A percentile compares a stretch with the other conserved stretches of the same genome.
These are phyloP conservation scores for Cladochytrium replicatum DNA, from an alignment of 192 early-diverging fungal genomes.

Conservation along the genomic window DNA sequence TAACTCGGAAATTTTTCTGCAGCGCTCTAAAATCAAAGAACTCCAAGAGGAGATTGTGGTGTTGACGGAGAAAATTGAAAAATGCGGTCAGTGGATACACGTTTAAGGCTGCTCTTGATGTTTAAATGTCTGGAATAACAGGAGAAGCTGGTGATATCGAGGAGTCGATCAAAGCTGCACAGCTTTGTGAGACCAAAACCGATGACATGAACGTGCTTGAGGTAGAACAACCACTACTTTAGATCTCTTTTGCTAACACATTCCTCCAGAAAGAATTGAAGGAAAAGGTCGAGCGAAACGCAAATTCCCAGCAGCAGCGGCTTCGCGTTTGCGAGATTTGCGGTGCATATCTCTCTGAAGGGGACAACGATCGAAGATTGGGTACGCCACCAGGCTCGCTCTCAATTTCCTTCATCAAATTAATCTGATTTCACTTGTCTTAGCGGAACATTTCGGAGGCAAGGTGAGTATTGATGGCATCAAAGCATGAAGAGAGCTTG, in stretches of 20 bases:
- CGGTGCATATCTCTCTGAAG: conserved; percentile 40
- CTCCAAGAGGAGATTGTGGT: conserved; percentile 24
- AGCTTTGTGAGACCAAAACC: conserved; percentile 23
- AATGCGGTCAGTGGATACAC: conserved; percentile 20
- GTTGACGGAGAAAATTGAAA: conserved; percentile 31
- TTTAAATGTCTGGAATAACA: conserved; percentile 2
- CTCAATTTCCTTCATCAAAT: neutral
- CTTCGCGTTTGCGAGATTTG: conserved; percentile 48
- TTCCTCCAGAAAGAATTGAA: conserved; percentile 31
- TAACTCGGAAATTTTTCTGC: too few relatives aligned
- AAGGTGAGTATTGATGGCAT: conserved; percentile 24
- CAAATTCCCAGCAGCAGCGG: conserved; percentile 41
- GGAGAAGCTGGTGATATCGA: conserved; percentile 40
- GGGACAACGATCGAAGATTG: conserved; percentile 39
- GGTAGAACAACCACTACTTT: neutral
- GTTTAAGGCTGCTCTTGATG: neutral
- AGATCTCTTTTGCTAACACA: neutral
- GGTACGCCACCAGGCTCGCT: neutral
- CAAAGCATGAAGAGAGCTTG: too few relatives aligned
- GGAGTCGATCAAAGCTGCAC: conserved; percentile 36
- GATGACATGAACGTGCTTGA: conserved; percentile 11
- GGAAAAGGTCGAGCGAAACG: conserved; percentile 18
- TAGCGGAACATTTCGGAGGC: conserved; percentile 44
- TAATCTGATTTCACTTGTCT: conserved; percentile 1
- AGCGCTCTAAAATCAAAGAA: conserved; percentile 24